Evolutionary conservation across 2,329 filamentous ascomycete species (phyloP), one percentile per base, ranked within the genome.

Genomic region (Cladorrhinum sp.): DNA sequence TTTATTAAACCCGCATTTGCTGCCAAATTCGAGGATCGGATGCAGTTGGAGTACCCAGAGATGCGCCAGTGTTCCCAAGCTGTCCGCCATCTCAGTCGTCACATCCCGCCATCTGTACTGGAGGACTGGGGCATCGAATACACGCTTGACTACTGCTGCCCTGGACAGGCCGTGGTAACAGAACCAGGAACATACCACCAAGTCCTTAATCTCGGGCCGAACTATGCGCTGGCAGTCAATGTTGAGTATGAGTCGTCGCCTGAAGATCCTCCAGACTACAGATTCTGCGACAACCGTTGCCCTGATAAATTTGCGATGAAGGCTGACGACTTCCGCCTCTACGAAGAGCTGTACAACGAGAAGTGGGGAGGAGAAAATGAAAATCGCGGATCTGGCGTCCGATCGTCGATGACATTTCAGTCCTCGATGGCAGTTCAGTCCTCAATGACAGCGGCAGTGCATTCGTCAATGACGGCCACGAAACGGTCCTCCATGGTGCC

Each of bases 141-240:
- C 41, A 69, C 67, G 4, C 61, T 69, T 13, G 67, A 69, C 23
- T 69, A 69, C 53, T 69, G 67, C 49, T 58, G 65, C 4, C 67
- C 67, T 1, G 67, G 67, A 3, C 67, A 69, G 20, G 67, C 67
- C 3, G 58, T 69, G 16, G 64, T 69, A n/a, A 69, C 67, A 12
- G 67, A 69, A 52, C 67, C 67, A 2, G 67, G 65, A n/a, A 69
- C 67, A 8, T 69, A 69, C 29, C 67, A 69, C 53, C 67, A 69
- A 50, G 67, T 69, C 20, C 50, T 69, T 29, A 69, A 69, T 32
- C 61, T 68, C 3, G 67, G 67, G 1, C 65, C 66, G 12, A 69
- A 69, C 50, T 69, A 69, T 53, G 67, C 67, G 3, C 38, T 69
- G 18, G 67, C 67, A 49, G 65, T 69, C 57, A 69, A 69, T 32